These are phyloP conservation scores for Gautieria morchelliformis DNA, from an alignment of 768 basidiomycete species.

Conservation along the genomic window DNA sequence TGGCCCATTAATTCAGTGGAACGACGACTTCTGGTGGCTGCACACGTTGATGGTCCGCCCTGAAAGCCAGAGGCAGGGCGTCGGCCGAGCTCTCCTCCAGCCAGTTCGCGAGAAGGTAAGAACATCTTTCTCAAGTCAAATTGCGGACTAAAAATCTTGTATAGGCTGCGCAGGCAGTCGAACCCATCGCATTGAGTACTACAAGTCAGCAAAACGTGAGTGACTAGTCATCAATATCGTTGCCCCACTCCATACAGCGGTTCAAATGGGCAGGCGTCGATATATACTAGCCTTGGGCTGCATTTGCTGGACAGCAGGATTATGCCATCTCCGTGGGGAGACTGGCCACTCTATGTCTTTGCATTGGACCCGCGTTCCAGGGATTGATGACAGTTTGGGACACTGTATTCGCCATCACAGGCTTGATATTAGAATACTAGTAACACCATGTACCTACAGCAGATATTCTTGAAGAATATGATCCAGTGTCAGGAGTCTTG, in stretches of 20 bases:
- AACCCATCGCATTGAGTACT: slow-evolving; percentile 10
- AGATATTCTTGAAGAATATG: too few relatives aligned
- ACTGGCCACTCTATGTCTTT: slow-evolving; percentile 13
- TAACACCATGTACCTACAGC: too few relatives aligned
- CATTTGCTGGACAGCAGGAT: slow-evolving; percentile 1
- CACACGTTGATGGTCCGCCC: not conserved
- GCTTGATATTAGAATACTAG: too few relatives aligned
- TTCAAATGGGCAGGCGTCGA: slow-evolving; percentile 2
- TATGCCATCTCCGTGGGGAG: slow-evolving; percentile 13
- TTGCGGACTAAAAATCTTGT: not conserved
- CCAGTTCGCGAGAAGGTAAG: not conserved
- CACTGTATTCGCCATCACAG: too few relatives aligned
- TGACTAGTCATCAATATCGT: not conserved
- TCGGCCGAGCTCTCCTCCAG: not conserved
- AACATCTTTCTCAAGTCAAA: not conserved
- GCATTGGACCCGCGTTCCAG: slow-evolving; percentile 12
- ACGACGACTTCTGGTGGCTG: not conserved
- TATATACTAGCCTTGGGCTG: slow-evolving; percentile 12
- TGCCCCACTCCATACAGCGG: not conserved
- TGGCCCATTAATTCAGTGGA: not conserved
- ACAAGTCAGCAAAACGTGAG: slow-evolving; percentile 11
- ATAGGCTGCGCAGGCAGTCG: not conserved
- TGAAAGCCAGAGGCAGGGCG: not conserved
- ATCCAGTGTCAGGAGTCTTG: too few relatives aligned
- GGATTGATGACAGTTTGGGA: too few relatives aligned